Evolutionary conservation across 768 basidiomycete species (phyloP).

Genomic region (Xanthoconium stramineum): DNA sequence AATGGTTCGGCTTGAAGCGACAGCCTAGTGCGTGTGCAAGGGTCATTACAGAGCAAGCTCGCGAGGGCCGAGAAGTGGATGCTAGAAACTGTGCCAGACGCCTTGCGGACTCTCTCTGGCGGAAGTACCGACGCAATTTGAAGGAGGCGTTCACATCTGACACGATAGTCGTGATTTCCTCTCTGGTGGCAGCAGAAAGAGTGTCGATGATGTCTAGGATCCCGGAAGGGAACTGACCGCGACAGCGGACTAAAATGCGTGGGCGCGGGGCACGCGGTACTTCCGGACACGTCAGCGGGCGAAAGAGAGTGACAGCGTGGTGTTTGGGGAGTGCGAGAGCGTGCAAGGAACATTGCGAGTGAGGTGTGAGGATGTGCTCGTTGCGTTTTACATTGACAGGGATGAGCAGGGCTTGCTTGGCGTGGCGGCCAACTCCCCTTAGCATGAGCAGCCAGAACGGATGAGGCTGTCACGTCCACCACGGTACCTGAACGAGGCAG

Average conservation of each 20-base stretch:
- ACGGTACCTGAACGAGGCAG: constrained; percentile 23
- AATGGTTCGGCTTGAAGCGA: constrained; percentile 49
- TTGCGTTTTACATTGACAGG: constrained; percentile 14
- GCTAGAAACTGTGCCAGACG: constrained; percentile 36
- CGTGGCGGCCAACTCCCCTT: constrained; percentile 55
- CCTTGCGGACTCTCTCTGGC: constrained; percentile 30
- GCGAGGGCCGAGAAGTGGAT: constrained; percentile 34
- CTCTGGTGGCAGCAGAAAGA: constrained; percentile 18
- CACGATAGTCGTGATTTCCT: constrained; percentile 7
- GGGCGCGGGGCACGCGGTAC: neutral
- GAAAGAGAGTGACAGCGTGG: neutral
- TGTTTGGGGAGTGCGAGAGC: constrained; percentile 18
- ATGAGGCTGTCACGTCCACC: constrained; percentile 35
- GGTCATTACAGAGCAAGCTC: constrained; percentile 43
- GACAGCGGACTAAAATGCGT: neutral
- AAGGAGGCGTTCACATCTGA: constrained; percentile 22
- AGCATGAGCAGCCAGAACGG: constrained; percentile 68
- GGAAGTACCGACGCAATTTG: constrained; percentile 25
- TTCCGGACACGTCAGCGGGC: neutral
- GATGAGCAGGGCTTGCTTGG: constrained; percentile 38
- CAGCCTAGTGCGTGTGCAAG: constrained; percentile 51
- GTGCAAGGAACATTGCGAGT: constrained; percentile 24
- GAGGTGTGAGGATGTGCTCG: constrained; percentile 8
- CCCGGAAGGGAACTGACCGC: constrained; percentile 22
- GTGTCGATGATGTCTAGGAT: constrained; percentile 27